Evolutionary conservation across 2,329 filamentous ascomycete genomes (phyloP), one percentile per base, ranked within the genome.

Genomic region (Fusarium humuli): DNA sequence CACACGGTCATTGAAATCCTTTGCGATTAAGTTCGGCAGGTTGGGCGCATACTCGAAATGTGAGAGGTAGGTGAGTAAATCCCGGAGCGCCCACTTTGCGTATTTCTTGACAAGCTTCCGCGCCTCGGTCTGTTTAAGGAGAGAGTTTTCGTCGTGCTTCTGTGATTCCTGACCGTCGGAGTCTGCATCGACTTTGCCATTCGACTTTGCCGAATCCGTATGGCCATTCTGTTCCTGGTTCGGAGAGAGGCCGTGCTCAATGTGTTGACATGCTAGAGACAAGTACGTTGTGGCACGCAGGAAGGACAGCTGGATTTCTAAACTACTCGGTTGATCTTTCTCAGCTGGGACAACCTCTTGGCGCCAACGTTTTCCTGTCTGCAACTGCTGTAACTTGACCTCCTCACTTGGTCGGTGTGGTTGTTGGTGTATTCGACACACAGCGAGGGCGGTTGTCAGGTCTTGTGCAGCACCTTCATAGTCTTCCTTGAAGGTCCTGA

Each of bases 11-110:
- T 81, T 82, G 70, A 87, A 88, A 23, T 87, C 85, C 65, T 89
- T 86, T 20, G 85, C 86, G 27, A 88, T 80, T 46, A 89, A 85
- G 46, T 87, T 79, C 10, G 91, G 87, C 44, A 92, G 79, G 50
- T 92, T 87, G 1, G 92, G 92, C 0, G 93, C 92, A 79, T 96
- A 96, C 74, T 96, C 91, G 68, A 96, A 90, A 63, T 90, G 84
- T 2, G 89, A 88, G 41, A 97, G 82, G 76, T 93, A 96, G 23
- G 87, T 83, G 73, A 90, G 83, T 76, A 92, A 94, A 79, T 96
- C 93, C 63, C 90, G 87, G 23, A 96, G 80, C 2, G 93, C 92
- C 58, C 90, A 87, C 79, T 93, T 94, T 6, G 93, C 93, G 79
- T 91, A 90, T 1, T 86, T 85, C 73, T 92, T 92, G 70, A 95